These are phyloP conservation scores for Hygrocybe coccinea DNA, from an alignment of 768 basidiomycete genomes.

Conservation along the genomic window DNA sequence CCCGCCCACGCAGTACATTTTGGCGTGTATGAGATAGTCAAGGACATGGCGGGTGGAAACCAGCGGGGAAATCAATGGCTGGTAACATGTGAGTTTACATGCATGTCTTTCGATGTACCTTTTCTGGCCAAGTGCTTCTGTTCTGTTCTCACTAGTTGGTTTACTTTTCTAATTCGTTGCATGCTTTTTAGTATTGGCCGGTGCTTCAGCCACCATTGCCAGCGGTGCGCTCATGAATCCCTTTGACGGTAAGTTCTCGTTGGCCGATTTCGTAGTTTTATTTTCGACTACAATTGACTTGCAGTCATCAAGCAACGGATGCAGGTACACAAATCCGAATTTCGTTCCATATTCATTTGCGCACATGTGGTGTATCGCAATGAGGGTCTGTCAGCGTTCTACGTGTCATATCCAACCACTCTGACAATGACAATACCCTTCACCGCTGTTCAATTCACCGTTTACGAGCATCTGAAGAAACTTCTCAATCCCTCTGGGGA, in stretches of 20 bases:
- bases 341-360: conserved; percentile 81
- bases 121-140: neutral
- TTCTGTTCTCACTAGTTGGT: conserved; percentile 4
- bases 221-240: conserved; percentile 99
- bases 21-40: conserved; percentile 90
- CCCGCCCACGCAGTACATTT: conserved; percentile 99
- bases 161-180: neutral
- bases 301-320: conserved; percentile 96
- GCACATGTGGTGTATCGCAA: conserved; percentile 76
- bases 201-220: conserved; percentile 90
- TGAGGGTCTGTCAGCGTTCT: conserved; percentile 90
- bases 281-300: conserved; percentile 14
- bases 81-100: conserved; percentile 72
- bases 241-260: conserved; percentile 78
- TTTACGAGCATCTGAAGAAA: conserved; percentile 89
- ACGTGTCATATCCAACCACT: conserved; percentile 98
- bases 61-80: conserved; percentile 73
- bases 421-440: conserved; percentile 95
- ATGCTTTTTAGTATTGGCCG: conserved; percentile 70
- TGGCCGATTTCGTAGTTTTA: neutral
- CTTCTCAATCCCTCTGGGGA: conserved; percentile 77
- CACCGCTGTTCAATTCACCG: conserved; percentile 96
- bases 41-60: conserved; percentile 89
- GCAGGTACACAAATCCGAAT: conserved; percentile 93
- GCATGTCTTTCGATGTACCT: neutral